phyloP scores from a whole-genome alignment of 1,284 basidiomycete species.

The Trametes versicolor region DNA sequence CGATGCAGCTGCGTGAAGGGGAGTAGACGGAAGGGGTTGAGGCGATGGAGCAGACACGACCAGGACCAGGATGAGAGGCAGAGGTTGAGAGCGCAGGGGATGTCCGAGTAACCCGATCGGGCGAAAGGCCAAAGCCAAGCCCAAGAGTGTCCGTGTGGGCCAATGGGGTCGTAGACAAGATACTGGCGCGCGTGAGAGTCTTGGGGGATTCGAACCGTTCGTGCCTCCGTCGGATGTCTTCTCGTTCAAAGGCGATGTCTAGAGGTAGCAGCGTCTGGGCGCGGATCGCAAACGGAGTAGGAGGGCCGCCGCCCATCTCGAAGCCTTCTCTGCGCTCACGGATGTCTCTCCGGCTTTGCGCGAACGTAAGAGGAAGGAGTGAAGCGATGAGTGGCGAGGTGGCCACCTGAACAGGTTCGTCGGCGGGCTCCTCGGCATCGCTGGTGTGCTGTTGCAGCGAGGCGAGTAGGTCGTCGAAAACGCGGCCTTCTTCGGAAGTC shows the following conservation, averaged over 20 bases:
- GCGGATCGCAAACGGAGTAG: constrained; percentile 27
- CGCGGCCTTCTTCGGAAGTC: not conserved
- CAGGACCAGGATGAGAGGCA: not conserved
- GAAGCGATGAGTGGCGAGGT: constrained; percentile 12
- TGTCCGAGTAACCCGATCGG: not conserved
- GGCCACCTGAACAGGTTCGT: not conserved
- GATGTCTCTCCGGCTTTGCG: constrained; percentile 31
- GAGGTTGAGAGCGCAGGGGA: not conserved
- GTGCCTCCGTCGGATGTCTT: constrained; percentile 34
- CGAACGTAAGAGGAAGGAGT: constrained; percentile 32
- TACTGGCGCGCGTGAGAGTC: not conserved
- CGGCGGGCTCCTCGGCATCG: too few relatives aligned
- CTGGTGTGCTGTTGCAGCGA: not conserved
- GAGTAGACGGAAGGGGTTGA: constrained; percentile 22
- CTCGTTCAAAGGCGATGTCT: constrained; percentile 30
- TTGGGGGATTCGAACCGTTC: constrained; percentile 27
- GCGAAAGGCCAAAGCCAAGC: too few relatives aligned
- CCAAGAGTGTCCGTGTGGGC: too few relatives aligned
- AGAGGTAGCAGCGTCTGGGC: constrained; percentile 31
- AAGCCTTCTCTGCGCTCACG: constrained; percentile 37
- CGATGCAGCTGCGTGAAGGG: not conserved
- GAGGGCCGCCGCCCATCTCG: constrained; percentile 27
- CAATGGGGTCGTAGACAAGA: too few relatives aligned
- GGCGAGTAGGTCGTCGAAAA: not conserved
- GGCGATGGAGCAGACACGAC: not conserved